Conservation (phyloP, 106 monocot species). For the Iris macrosiphon region DNA sequence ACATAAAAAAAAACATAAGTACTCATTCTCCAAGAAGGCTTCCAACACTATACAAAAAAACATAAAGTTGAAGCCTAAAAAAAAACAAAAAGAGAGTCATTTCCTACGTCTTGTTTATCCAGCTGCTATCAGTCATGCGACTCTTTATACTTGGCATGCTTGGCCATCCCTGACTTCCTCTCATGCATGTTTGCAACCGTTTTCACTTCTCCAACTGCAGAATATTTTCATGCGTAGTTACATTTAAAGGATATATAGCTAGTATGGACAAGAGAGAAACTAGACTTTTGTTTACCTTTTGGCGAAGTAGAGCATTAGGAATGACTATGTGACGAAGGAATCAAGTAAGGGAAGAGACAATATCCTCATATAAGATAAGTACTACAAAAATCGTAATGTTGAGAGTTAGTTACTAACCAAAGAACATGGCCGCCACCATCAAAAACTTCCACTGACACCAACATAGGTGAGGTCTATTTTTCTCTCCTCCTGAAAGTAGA, state of each 20-base stretch:
- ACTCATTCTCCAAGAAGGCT: too few relatives aligned
- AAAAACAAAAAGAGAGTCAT: too few relatives aligned
- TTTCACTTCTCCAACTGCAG: conserved; percentile 67
- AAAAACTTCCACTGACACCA: conserved; percentile 68
- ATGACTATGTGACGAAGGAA: too few relatives aligned
- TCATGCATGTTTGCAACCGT: conserved; percentile 86
- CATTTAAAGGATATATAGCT: too few relatives aligned
- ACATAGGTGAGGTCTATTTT: conserved; percentile 71
- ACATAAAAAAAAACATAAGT: too few relatives aligned
- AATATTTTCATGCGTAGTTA: too few relatives aligned
- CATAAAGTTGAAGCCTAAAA: too few relatives aligned
- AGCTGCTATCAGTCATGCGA: too few relatives aligned
- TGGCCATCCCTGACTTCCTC: conserved; percentile 85
- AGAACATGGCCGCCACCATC: conserved; percentile 82
- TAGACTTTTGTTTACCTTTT: conserved; percentile 51
- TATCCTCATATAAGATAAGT: background rate
- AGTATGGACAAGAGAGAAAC: too few relatives aligned
- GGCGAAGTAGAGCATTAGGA: conserved; percentile 50
- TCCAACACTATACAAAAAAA: too few relatives aligned
- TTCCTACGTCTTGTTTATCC: too few relatives aligned
- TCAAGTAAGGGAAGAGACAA: too few relatives aligned
- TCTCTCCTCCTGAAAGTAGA: conserved; percentile 58
- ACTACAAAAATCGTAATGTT: background rate
- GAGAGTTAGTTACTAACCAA: conserved; percentile 39
- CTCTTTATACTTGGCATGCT: conserved; percentile 67